A percentile compares a stretch with the other conserved stretches of the same genome.
phyloP scores from a whole-genome alignment of 2,329 filamentous ascomycete genomes.

The Cyphellophora europaea region DNA sequence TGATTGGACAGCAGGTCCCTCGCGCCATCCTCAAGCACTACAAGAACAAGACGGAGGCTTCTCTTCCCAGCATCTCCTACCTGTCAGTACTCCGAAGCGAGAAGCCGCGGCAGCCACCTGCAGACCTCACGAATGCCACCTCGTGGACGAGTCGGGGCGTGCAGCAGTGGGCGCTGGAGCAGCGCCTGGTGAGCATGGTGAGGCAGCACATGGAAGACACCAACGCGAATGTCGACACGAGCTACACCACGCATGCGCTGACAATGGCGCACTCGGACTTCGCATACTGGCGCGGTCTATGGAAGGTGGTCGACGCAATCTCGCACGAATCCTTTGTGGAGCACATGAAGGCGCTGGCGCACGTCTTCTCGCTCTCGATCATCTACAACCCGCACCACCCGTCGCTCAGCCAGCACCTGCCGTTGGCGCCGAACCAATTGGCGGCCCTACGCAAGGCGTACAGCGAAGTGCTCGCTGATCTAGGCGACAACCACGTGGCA shows the following conservation, averaged over 20 bases:
- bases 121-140: neutral
- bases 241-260: slow-evolving; percentile 17
- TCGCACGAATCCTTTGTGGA: slow-evolving; percentile 5
- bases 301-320: slow-evolving; percentile 10
- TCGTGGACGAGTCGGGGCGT: slow-evolving; percentile 5
- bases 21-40: slow-evolving; percentile 19
- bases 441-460: slow-evolving; percentile 12
- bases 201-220: slow-evolving; percentile 17
- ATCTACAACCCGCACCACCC: slow-evolving; percentile 9
- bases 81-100: slow-evolving; percentile 11
- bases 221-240: slow-evolving; percentile 15
- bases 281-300: slow-evolving; percentile 18
- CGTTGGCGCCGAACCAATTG: slow-evolving; percentile 7
- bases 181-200: slow-evolving; percentile 13
- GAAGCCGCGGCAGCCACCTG: neutral
- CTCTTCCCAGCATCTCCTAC: slow-evolving; percentile 16
- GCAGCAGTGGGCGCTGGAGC: slow-evolving; percentile 17
- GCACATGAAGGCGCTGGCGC: slow-evolving; percentile 8
- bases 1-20: slow-evolving; percentile 29
- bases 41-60: slow-evolving; percentile 14
- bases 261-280: slow-evolving; percentile 21
- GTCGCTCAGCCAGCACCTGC: slow-evolving; percentile 6
- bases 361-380: slow-evolving; percentile 18
- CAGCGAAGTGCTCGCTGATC: slow-evolving; percentile 10
- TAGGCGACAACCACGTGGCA: slow-evolving; percentile 13